Conservation (phyloP, 148 eudicot genomes). For the Rhododendron ovatum region DNA sequence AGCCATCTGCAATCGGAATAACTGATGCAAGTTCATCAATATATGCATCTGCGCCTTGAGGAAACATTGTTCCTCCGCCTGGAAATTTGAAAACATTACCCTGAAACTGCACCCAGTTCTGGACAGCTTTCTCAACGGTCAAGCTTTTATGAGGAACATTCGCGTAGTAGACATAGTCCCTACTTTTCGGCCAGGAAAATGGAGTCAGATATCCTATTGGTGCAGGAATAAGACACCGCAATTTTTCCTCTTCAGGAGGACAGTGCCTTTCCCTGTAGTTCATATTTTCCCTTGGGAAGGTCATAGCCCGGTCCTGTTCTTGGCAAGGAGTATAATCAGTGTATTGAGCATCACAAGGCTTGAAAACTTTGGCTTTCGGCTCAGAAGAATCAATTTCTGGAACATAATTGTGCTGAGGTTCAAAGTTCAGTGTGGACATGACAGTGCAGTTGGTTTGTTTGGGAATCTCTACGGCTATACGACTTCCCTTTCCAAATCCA, state of each 20-base stretch:
- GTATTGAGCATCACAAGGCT: conserved; percentile 25
- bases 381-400: not conserved
- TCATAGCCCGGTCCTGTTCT: conserved; percentile 37
- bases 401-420: conserved; percentile 49
- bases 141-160: conserved; percentile 39
- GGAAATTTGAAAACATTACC: conserved; percentile 32
- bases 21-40: conserved; percentile 34
- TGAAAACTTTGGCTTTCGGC: conserved; percentile 5
- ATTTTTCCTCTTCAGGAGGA: conserved; percentile 30
- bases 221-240: conserved; percentile 37
- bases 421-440: conserved; percentile 38
- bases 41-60: conserved; percentile 32
- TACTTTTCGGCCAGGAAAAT: conserved; percentile 37
- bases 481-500: conserved; percentile 65
- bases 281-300: conserved; percentile 36
- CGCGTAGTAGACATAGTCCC: conserved; percentile 30
- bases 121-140: conserved; percentile 34
- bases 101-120: conserved; percentile 32
- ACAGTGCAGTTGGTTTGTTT: conserved; percentile 43
- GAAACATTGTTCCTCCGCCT: conserved; percentile 37
- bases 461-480: conserved; percentile 51
- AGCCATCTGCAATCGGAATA: conserved; percentile 30
- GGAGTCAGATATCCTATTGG: conserved; percentile 35
- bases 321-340: conserved; percentile 45
- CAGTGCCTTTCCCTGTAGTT: conserved; percentile 38